Evolutionary conservation across 495 filamentous ascomycete genomes (phyloP).

Genomic region (Aspergillus indologenus): DNA sequence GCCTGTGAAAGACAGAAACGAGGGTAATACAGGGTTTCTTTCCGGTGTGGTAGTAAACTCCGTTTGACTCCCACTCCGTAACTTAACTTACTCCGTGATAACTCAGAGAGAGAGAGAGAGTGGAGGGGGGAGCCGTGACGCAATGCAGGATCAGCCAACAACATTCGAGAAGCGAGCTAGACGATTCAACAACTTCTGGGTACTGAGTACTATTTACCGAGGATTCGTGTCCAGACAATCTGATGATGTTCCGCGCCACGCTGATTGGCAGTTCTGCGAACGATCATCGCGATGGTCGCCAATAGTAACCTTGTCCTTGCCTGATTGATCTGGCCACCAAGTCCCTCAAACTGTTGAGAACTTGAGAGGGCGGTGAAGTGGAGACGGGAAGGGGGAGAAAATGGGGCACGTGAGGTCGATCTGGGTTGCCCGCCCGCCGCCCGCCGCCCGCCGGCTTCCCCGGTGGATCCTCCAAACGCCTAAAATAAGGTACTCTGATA

Average conservation of each 20-base stretch:
- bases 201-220: not conserved
- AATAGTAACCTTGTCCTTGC: too few relatives aligned
- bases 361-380: slow-evolving; percentile 18
- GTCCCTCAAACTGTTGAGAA: slow-evolving; percentile 18
- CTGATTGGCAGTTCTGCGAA: slow-evolving; percentile 2
- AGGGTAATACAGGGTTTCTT: not conserved
- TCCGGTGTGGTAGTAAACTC: not conserved
- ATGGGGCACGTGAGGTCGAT: slow-evolving; percentile 13
- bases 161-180: slow-evolving; percentile 7
- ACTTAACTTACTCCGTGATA: slow-evolving; percentile 3
- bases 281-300: not conserved
- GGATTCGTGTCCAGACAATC: slow-evolving; percentile 3
- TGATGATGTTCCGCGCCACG: slow-evolving; percentile 1
- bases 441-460: slow-evolving; percentile 5
- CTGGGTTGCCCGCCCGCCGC: slow-evolving; percentile 5
- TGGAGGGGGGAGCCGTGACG: not conserved
- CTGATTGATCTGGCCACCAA: too few relatives aligned
- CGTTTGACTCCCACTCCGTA: not conserved
- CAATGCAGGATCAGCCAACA: slow-evolving; percentile 2
- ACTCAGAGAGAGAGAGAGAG: not conserved
- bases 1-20: not conserved
- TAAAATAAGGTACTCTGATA: slow-evolving; percentile 10
- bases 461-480: slow-evolving; percentile 1
- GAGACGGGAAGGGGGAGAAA: too few relatives aligned
- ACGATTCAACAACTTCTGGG: not conserved